These are phyloP conservation scores for Diplodia sapinea DNA, from an alignment of 2,329 filamentous ascomycete species.

Conservation along the genomic window DNA sequence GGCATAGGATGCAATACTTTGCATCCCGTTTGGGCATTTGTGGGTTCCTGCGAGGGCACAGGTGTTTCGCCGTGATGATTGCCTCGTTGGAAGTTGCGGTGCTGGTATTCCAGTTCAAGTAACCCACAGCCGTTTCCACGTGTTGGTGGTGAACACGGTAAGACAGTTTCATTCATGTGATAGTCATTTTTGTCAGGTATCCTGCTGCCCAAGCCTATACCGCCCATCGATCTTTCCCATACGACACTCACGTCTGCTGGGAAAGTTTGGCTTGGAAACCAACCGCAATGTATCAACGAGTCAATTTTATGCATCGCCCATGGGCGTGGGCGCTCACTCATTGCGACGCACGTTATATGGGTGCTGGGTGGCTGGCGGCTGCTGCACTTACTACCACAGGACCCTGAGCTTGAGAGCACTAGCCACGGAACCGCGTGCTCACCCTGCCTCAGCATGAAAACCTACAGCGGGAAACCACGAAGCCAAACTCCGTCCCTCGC, in stretches of 20 bases:
- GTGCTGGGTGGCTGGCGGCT: neutral
- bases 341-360: neutral
- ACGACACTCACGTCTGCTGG: neutral
- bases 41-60: neutral
- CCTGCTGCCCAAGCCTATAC: neutral
- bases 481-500: neutral
- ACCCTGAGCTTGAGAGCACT: neutral
- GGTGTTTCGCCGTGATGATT: conserved; percentile 20
- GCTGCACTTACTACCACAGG: neutral
- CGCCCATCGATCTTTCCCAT: neutral
- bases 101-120: neutral
- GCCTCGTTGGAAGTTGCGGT: conserved; percentile 11
- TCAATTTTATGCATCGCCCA: neutral
- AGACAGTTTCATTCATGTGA: neutral
- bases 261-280: neutral
- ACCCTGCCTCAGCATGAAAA: neutral
- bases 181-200: neutral
- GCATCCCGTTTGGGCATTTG: neutral
- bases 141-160: neutral
- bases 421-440: neutral
- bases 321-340: neutral
- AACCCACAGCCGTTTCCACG: neutral
- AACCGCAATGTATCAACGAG: neutral
- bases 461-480: neutral
- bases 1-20: conserved; percentile 8